Conservation (phyloP, 495 filamentous ascomycete species). For the Xylaria grammica region DNA sequence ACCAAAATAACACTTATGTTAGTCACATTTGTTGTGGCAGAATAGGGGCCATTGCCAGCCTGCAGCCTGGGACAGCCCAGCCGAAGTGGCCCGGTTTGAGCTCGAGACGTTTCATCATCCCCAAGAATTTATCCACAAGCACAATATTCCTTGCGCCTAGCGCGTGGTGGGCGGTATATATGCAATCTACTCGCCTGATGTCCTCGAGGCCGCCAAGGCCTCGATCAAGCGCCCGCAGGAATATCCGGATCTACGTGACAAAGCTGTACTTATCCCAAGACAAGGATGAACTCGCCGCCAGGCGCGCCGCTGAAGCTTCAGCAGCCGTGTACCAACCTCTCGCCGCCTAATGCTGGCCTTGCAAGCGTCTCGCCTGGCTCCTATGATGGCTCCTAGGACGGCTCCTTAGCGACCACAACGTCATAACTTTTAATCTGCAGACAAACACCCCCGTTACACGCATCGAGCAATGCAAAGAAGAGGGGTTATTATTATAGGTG, state of each 20-base stretch:
- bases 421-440: constrained; percentile 81
- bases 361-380: constrained; percentile 72
- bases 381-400: constrained; percentile 60
- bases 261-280: constrained; percentile 34
- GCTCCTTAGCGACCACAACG: too few species aligned
- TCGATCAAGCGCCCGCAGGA: constrained; percentile 48
- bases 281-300: too few species aligned
- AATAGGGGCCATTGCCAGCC: constrained; percentile 81
- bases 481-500: too few species aligned
- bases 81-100: constrained; percentile 68
- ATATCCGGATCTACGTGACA: constrained; percentile 57
- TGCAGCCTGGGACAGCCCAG: constrained; percentile 53
- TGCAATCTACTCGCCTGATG: constrained; percentile 53
- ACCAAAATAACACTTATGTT: constrained; percentile 9
- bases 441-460: constrained; percentile 70
- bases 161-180: constrained; percentile 55
- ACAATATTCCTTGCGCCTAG: constrained; percentile 69
- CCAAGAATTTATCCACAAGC: constrained; percentile 52
- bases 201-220: constrained; percentile 50
- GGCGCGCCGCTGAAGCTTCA: too few species aligned
- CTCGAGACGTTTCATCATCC: constrained; percentile 61
- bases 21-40: too few species aligned
- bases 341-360: constrained; percentile 80
- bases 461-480: too few species aligned
- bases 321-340: too few species aligned